A percentile compares a stretch with the other conserved stretches of the same genome.
Conservation (phyloP, 208 protist genomes). For the Giardia muris region DNA sequence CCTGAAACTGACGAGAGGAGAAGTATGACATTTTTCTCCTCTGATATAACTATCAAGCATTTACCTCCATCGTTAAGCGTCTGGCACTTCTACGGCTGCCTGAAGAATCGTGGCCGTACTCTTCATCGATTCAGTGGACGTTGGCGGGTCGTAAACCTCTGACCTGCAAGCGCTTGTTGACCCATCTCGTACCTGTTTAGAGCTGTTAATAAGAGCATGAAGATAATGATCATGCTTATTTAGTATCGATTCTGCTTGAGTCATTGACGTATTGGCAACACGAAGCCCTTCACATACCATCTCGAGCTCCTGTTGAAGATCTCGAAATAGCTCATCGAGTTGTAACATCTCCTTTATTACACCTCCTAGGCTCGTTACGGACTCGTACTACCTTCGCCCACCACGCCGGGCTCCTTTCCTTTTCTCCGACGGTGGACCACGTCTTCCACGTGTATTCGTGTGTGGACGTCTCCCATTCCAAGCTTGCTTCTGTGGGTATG, state of each 20-base stretch:
- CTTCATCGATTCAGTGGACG: not conserved
- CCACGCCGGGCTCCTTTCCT: not conserved
- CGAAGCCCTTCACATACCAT: not conserved
- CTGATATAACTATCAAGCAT: not conserved
- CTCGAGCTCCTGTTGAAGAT: not conserved
- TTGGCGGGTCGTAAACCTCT: not conserved
- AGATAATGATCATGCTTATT: not conserved
- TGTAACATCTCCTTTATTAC: not conserved
- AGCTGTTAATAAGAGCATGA: not conserved
- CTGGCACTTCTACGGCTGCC: not conserved
- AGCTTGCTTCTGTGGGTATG: not conserved
- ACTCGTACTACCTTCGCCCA: not conserved
- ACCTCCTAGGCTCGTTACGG: not conserved
- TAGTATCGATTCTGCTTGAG: not conserved
- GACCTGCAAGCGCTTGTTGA: not conserved
- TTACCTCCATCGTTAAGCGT: not conserved
- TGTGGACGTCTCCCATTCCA: not conserved
- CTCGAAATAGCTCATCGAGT: not conserved
- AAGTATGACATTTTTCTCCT: not conserved
- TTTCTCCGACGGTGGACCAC: not conserved
- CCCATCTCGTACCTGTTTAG: not conserved
- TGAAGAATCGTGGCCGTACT: not conserved
- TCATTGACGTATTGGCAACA: not conserved
- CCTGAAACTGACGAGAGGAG: not conserved
- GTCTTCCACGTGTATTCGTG: too few relatives aligned